Percentiles rank a stretch among this genome's conserved stretches.
Evolutionary conservation across 768 basidiomycete genomes (phyloP).

Genomic region (Melanogaster broomeanus): DNA sequence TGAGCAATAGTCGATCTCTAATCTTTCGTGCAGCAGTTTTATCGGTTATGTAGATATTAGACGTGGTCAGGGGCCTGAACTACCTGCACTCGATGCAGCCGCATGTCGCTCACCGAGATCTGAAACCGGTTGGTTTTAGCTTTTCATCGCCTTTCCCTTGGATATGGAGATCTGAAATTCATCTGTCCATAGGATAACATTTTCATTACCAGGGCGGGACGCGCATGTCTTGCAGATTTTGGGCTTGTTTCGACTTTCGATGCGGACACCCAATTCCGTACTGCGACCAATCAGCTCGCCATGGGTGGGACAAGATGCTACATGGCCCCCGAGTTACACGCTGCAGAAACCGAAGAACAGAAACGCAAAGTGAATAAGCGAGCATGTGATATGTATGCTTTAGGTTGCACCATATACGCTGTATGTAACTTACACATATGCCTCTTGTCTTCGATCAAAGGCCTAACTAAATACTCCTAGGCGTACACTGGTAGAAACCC

Average conservation of each 20-base stretch:
- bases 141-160: neutral
- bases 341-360: neutral
- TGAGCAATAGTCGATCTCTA: conserved; percentile 16
- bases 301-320: conserved; percentile 20
- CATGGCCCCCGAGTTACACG: conserved; percentile 28
- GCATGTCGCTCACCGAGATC: conserved; percentile 35
- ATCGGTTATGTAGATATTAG: conserved; percentile 36
- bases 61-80: conserved; percentile 43
- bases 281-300: conserved; percentile 4
- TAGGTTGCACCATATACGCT: conserved; percentile 43
- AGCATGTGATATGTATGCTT: conserved; percentile 41
- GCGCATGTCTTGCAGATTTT: conserved; percentile 53
- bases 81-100: conserved; percentile 44
- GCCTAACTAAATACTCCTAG: conserved; percentile 4
- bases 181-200: conserved; percentile 44
- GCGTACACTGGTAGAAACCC: conserved; percentile 17
- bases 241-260: conserved; percentile 36
- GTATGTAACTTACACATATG: conserved; percentile 27
- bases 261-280: conserved; percentile 9
- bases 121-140: conserved; percentile 31
- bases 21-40: neutral
- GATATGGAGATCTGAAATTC: neutral
- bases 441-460: neutral
- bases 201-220: conserved; percentile 40
- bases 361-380: conserved; percentile 25